Conservation (phyloP, 2,329 filamentous ascomycete species). For the Fusarium sororula region DNA sequence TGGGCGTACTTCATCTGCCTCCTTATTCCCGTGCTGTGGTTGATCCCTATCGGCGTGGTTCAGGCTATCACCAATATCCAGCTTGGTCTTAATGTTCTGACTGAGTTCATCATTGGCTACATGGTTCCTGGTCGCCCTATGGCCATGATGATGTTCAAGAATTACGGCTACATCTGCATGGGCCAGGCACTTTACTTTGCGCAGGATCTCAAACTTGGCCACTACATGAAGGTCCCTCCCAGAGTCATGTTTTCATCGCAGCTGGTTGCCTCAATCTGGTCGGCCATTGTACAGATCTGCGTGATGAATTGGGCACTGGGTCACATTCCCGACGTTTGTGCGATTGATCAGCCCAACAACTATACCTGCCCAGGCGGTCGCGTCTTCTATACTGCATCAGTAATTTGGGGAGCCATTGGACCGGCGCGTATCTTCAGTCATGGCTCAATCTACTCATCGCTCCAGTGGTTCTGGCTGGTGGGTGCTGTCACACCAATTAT, state of each 20-base stretch:
- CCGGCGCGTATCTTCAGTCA: conserved; percentile 74
- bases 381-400: conserved; percentile 73
- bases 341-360: conserved; percentile 59
- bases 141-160: conserved; percentile 83
- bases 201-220: conserved; percentile 73
- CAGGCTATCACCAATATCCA: conserved; percentile 70
- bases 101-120: conserved; percentile 78
- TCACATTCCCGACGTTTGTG: conserved; percentile 70
- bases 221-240: conserved; percentile 74
- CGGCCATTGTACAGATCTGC: conserved; percentile 68
- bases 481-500: conserved; percentile 69
- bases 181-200: conserved; percentile 71
- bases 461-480: conserved; percentile 78
- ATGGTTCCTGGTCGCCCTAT: conserved; percentile 76
- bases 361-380: conserved; percentile 66
- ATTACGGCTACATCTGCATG: conserved; percentile 76
- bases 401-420: conserved; percentile 79
- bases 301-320: conserved; percentile 74
- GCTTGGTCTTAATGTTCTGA: conserved; percentile 74
- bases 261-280: conserved; percentile 68
- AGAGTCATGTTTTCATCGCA: conserved; percentile 70
- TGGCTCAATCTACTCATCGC: conserved; percentile 67
- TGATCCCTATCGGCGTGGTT: conserved; percentile 69
- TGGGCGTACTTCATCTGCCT: conserved; percentile 68
- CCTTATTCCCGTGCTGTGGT: conserved; percentile 65